A percentile compares a stretch with the other conserved stretches of the same genome.
Evolutionary conservation across 2,329 filamentous ascomycete species (phyloP).

Genomic region (Talaromyces sp.): DNA sequence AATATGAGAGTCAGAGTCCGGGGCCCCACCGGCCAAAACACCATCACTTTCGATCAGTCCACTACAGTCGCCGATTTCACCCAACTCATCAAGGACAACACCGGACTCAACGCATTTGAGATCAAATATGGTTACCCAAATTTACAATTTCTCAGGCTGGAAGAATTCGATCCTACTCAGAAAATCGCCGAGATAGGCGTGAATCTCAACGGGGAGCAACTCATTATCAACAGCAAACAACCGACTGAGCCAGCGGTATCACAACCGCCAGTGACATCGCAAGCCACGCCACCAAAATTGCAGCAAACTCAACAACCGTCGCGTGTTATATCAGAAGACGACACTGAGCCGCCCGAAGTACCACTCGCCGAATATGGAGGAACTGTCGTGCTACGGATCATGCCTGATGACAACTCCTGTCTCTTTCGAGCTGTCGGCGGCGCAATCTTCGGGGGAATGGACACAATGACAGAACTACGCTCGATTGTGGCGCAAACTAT

Average conservation of each 20-base stretch:
- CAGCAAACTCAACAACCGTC: background rate
- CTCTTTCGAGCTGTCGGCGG: conserved; percentile 87
- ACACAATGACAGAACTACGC: conserved; percentile 69
- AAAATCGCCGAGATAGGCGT: conserved; percentile 56
- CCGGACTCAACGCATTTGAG: conserved; percentile 64
- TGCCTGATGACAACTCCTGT: conserved; percentile 96
- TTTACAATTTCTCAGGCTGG: conserved; percentile 60
- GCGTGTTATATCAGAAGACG: conserved; percentile 24
- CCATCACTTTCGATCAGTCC: conserved; percentile 64
- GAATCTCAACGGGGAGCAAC: conserved; percentile 65
- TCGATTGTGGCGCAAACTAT: conserved; percentile 77
- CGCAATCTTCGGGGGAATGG: conserved; percentile 66
- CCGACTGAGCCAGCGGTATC: conserved; percentile 8
- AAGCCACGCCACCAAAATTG: background rate
- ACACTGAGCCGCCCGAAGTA: conserved; percentile 61
- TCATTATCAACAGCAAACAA: conserved; percentile 56
- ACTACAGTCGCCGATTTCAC: conserved; percentile 51
- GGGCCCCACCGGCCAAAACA: conserved; percentile 68
- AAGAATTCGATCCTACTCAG: conserved; percentile 49
- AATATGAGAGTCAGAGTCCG: conserved; percentile 72
- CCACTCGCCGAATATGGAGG: conserved; percentile 55
- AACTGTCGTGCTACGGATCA: conserved; percentile 73
- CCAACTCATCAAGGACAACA: conserved; percentile 53
- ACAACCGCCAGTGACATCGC: conserved; percentile 9
- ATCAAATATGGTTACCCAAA: conserved; percentile 85